These are phyloP conservation scores for Aspergillus ustus DNA, from an alignment of 2,329 filamentous ascomycete genomes.

Conservation along the genomic window DNA sequence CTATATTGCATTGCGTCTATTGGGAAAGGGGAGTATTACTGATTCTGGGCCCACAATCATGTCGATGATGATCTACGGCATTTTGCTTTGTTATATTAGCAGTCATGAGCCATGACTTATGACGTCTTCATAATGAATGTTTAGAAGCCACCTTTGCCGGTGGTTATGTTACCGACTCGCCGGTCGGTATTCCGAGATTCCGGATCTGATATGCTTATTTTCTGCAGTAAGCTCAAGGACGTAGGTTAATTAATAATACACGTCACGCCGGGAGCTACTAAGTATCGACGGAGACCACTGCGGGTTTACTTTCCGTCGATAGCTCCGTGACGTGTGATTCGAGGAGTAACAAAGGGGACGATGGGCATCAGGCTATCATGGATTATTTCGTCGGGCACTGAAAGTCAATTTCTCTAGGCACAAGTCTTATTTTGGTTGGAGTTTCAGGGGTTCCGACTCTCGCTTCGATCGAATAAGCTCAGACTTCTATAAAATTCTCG, in stretches of 20 bases:
- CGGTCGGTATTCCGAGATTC: background rate
- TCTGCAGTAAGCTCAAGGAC: background rate
- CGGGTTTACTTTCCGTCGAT: no score
- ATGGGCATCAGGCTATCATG: no score
- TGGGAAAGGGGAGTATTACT: background rate
- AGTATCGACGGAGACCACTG: no score
- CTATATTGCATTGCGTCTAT: conserved; percentile 1
- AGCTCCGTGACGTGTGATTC: no score
- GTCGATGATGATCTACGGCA: background rate
- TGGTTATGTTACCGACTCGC: background rate
- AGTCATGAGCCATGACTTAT: background rate
- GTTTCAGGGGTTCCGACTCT: background rate
- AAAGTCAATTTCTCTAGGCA: background rate
- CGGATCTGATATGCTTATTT: background rate
- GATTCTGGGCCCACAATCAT: background rate
- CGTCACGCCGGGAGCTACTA: no score
- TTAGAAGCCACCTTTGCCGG: background rate
- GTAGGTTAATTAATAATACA: no score
- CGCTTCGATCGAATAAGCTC: no score
- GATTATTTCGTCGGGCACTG: no score
- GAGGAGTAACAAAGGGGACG: no score
- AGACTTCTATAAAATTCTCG: background rate
- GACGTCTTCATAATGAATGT: background rate
- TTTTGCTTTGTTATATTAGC: background rate
- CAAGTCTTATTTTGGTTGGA: background rate